Evolutionary conservation across 2,329 filamentous ascomycete species (phyloP), one percentile per base, ranked within the genome.

Genomic region (Thelonectria blattea): DNA sequence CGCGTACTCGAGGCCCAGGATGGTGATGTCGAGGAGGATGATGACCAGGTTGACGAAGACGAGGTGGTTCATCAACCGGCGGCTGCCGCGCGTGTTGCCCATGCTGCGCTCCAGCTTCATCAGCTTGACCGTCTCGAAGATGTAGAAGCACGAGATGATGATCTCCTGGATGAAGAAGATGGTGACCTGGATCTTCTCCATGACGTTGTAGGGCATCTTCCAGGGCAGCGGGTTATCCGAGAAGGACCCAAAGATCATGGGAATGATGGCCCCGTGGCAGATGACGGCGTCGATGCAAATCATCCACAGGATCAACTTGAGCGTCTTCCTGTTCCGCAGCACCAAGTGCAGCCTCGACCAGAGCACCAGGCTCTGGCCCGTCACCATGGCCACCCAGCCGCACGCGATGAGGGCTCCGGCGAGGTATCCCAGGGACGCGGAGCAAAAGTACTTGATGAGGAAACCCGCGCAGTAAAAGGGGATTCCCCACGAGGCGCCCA

Each of bases 331-430:
- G 75, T 85, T 83, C 15, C 80, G 80, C 3, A 86, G 74, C 11
- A 89, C 79, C 1, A 89, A 77, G 68, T 88, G 85, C 0, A 89
- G 78, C 7, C 87, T 80, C 0, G 85, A 88, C 76, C 85, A 89
- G 1, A 89, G 75, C 1, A 89, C 86, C 12, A 88, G 66, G 0
- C 82, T 82, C 69, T 88, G 85, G 0, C 86, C 87, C 1, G 85
- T 86, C 0, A 89, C 81, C 84, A 88, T 87, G 2, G 65, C 65
- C 10, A 72, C 60, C 74, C 74, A 76, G 12, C 72, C 72, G 2
- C 67, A 14, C 2, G 51, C 15, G 37, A 73, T 73, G 1, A 70
- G 22, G 0, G 70, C 64, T 5, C 37, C 60, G 1, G 68, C 68
- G 3, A 69, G 41, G 27, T 68, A 73, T 1, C 66, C 68, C 5